Base-by-base conservation (phyloP, 352 stramenopile genomes). In the Phytophthora europaea region DNA sequence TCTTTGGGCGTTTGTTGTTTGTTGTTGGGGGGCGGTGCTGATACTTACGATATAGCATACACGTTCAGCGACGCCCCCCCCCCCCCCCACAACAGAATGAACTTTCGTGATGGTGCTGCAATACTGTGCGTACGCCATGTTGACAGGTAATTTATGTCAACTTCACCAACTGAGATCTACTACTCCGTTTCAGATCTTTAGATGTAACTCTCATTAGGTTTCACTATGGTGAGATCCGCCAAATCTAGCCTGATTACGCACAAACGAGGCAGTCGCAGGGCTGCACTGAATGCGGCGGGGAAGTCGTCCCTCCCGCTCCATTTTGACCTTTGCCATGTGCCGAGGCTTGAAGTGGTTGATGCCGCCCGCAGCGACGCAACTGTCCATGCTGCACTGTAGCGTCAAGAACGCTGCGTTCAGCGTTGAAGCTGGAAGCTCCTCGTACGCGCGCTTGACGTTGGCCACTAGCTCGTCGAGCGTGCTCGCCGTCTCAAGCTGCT, bases 291-390 rank as follows among this genome's bases (percentile, higher is more conserved):
- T n/a, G n/a, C n/a, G n/a, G n/a, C 26, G 26, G 26, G 54, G 54
- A 60, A 40, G 43, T 55, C 23, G 16, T 48, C 22, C 53, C 53
- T 60, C 53, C 31, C 31, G 53, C 6, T 45, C 28, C 9, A 60
- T 33, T 34, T 60, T 47, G 7, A 33, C 28, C 33, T 60, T 60
- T 34, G 15, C 22, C 31, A 60, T 60, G 31, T 60, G 31, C 5
- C 13, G 6, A 22, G 31, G 28, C 28, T 60, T 38, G 53, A 31
- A 60, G 31, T 45, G 5, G 36, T 43, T 43, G 36, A 15, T 43
- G 36, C 36, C 36, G 13, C 36, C 7, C 36, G 1, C 36, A 43
- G 34, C 36, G 36, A 43, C 36, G 36, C 8, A 43, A 43, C 36
- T 43, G 6, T 43, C 4, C 36, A 10, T 43, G 1, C 36, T 43